Evolutionary conservation across 2,329 filamentous ascomycete genomes (phyloP).

Genomic region (Paraphaeosphaeria minitans): DNA sequence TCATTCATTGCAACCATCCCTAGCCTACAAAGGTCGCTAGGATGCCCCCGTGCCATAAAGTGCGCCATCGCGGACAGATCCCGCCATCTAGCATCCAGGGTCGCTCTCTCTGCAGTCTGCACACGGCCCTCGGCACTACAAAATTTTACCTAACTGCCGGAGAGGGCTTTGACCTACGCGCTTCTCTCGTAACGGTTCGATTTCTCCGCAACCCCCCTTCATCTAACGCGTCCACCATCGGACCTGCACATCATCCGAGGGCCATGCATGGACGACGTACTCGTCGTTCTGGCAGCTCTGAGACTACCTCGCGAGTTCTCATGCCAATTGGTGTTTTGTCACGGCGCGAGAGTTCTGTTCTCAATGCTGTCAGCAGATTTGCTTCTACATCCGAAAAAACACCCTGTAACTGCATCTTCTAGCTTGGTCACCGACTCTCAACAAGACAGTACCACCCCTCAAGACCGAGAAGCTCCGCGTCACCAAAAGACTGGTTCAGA

Average conservation of each 20-base stretch:
- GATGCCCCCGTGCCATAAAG: not conserved
- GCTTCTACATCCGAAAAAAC: not conserved
- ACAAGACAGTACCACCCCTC: not conserved
- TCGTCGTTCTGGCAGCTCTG: not conserved
- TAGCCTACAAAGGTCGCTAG: not conserved
- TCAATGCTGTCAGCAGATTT: not conserved
- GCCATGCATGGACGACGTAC: not conserved
- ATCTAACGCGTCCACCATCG: not conserved
- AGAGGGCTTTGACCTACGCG: not conserved
- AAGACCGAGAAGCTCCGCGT: not conserved
- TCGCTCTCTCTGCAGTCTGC: constrained; percentile 4
- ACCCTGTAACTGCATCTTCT: not conserved
- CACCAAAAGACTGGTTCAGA: not conserved
- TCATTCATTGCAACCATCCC: not conserved
- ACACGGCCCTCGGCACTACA: constrained; percentile 2
- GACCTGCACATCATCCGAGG: not conserved
- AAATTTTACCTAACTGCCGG: constrained; percentile 1
- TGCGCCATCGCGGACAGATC: constrained; percentile 8
- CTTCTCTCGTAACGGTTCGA: not conserved
- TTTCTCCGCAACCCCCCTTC: no score
- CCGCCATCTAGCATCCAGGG: constrained; percentile 5
- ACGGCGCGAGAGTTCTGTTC: not conserved
- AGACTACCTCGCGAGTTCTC: not conserved
- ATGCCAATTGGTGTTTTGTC: not conserved
- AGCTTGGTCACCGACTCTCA: not conserved